Percentiles rank a stretch among this genome's conserved stretches.
These are phyloP conservation scores for Pelagophyceae sp. DNA, from an alignment of 352 stramenopile genomes.

Conservation along the genomic window DNA sequence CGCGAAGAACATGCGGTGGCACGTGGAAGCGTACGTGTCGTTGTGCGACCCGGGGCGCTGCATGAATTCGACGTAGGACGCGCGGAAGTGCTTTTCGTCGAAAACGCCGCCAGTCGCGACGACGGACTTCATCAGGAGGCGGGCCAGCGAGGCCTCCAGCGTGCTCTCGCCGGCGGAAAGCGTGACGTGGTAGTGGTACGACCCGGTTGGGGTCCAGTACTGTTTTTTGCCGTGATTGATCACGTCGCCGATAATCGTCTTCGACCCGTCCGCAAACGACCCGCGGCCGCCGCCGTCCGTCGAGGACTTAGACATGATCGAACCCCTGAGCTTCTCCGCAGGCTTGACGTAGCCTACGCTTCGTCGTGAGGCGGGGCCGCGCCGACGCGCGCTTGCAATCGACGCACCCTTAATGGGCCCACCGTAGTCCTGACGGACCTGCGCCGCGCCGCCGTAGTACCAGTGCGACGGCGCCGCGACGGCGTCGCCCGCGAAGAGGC, in stretches of 20 bases:
- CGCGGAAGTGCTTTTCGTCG: slow-evolving; percentile 44
- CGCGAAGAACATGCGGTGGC: slow-evolving; percentile 70
- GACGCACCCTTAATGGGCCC: too few species aligned
- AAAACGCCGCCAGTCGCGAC: slow-evolving; percentile 28
- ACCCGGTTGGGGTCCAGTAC: slow-evolving; percentile 51
- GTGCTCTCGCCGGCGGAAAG: slow-evolving; percentile 59
- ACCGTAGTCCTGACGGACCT: slow-evolving; percentile 55
- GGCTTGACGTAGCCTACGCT: slow-evolving; percentile 57
- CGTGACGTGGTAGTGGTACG: slow-evolving; percentile 60
- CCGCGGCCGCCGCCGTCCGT: slow-evolving; percentile 56
- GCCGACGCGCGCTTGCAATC: too few species aligned
- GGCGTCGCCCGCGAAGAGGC: slow-evolving; percentile 54
- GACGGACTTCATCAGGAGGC: slow-evolving; percentile 49
- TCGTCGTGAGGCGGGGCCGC: slow-evolving; percentile 40
- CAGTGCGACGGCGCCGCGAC: slow-evolving; percentile 58
- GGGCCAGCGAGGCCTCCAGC: slow-evolving; percentile 51
- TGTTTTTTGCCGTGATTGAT: slow-evolving; percentile 66
- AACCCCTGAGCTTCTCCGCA: slow-evolving; percentile 45
- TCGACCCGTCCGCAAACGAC: slow-evolving; percentile 19
- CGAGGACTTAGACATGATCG: slow-evolving; percentile 61
- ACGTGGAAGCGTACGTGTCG: slow-evolving; percentile 65
- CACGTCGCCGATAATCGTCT: slow-evolving; percentile 58
- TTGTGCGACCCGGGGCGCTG: slow-evolving; percentile 57
- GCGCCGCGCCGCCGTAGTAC: slow-evolving; percentile 55
- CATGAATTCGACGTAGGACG: slow-evolving; percentile 64